These are phyloP conservation scores for Metarhizium brunneum DNA, from an alignment of 2,329 filamentous ascomycete genomes.

Conservation along the genomic window DNA sequence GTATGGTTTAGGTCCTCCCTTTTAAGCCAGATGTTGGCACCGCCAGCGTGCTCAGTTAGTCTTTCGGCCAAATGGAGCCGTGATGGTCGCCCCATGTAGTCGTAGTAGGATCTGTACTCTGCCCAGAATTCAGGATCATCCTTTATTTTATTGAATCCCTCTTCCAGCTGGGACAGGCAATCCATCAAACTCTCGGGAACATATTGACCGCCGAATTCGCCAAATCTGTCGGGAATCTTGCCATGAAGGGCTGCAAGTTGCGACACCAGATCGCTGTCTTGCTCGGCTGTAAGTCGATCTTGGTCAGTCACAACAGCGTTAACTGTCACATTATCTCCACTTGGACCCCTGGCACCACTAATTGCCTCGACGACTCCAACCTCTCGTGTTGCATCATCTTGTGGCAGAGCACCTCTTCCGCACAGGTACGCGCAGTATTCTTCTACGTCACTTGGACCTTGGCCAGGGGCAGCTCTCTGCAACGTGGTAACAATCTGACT, in stretches of 20 bases:
- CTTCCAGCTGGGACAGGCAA: slow-evolving; percentile 82
- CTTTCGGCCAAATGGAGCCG: slow-evolving; percentile 84
- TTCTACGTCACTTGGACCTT: slow-evolving; percentile 58
- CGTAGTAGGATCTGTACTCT: slow-evolving; percentile 91
- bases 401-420: slow-evolving; percentile 32
- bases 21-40: slow-evolving; percentile 96
- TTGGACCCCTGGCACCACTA: slow-evolving; percentile 36
- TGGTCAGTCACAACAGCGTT: slow-evolving; percentile 57
- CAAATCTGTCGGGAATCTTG: slow-evolving; percentile 77
- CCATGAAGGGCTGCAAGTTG: slow-evolving; percentile 77
- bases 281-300: slow-evolving; percentile 49
- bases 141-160: slow-evolving; percentile 78
- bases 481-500: slow-evolving; percentile 87
- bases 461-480: slow-evolving; percentile 21
- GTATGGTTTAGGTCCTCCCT: slow-evolving; percentile 97
- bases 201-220: slow-evolving; percentile 94
- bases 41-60: slow-evolving; percentile 79
- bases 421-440: slow-evolving; percentile 72
- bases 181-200: slow-evolving; percentile 98
- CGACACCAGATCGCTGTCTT: slow-evolving; percentile 58
- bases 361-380: slow-evolving; percentile 63
- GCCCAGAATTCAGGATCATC: slow-evolving; percentile 93
- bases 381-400: slow-evolving; percentile 45
- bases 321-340: slow-evolving; percentile 36
- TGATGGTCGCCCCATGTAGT: slow-evolving; percentile 92